Conservation (phyloP, 805 yeast genomes). For the Saccharomycopsis sp. region DNA sequence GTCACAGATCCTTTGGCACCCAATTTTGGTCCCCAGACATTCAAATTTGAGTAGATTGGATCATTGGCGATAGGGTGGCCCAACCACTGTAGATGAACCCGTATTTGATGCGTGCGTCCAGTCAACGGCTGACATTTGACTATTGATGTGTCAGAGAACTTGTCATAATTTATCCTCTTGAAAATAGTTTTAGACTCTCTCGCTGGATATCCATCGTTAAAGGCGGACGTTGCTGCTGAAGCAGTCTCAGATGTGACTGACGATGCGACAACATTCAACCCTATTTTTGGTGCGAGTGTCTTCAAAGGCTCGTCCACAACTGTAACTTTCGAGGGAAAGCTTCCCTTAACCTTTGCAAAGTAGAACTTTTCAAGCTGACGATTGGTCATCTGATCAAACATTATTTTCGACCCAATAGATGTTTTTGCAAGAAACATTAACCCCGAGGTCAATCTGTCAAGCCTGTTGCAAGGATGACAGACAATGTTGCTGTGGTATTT, state of each 20-base stretch:
- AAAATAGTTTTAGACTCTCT: slow-evolving; percentile 78
- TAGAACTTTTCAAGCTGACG: slow-evolving; percentile 76
- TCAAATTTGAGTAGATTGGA: slow-evolving; percentile 69
- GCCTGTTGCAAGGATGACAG: slow-evolving; percentile 74
- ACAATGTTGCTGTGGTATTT: slow-evolving; percentile 58
- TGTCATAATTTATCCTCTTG: slow-evolving; percentile 61
- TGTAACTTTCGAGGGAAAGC: slow-evolving; percentile 48
- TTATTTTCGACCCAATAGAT: slow-evolving; percentile 66
- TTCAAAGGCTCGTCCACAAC: slow-evolving; percentile 59
- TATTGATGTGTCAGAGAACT: slow-evolving; percentile 50
- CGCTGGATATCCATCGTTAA: slow-evolving; percentile 30
- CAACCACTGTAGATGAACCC: slow-evolving; percentile 83
- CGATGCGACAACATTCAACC: slow-evolving; percentile 47
- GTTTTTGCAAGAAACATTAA: slow-evolving; percentile 85
- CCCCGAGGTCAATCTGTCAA: slow-evolving; percentile 90
- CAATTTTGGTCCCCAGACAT: slow-evolving; percentile 71
- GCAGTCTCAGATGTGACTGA: slow-evolving; percentile 49
- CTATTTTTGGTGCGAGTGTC: slow-evolving; percentile 69
- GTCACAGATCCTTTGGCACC: slow-evolving; percentile 53
- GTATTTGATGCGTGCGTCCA: slow-evolving; percentile 92
- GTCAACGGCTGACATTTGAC: slow-evolving; percentile 84
- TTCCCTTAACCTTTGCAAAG: slow-evolving; percentile 81
- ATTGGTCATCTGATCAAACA: slow-evolving; percentile 59
- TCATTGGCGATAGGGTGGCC: slow-evolving; percentile 83
- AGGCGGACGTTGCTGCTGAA: slow-evolving; percentile 35